Evolutionary conservation across 208 protist genomes (phyloP).

Genomic region (Jaenimonas drosophilae): DNA sequence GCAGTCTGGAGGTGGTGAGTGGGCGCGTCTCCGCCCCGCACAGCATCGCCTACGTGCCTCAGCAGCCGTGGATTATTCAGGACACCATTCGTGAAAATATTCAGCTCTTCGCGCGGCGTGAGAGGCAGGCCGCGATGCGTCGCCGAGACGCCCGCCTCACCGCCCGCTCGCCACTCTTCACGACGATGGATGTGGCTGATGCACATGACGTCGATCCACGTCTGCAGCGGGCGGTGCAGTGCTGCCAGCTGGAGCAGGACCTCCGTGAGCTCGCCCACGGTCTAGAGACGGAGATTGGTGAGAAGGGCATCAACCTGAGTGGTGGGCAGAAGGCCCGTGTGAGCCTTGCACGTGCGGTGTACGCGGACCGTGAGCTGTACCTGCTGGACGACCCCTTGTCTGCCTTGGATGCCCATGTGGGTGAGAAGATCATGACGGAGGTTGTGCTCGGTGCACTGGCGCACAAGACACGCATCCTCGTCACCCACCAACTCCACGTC

Average conservation of each 20-base stretch:
- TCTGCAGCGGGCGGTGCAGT: constrained; percentile 8
- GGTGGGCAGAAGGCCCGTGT: constrained; percentile 76
- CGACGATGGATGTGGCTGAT: not conserved
- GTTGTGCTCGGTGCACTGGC: constrained; percentile 31
- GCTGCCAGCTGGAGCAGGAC: constrained; percentile 57
- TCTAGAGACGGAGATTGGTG: constrained; percentile 69
- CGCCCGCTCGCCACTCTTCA: constrained; percentile 9
- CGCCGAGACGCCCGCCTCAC: constrained; percentile 19
- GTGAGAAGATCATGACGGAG: constrained; percentile 28
- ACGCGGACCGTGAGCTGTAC: constrained; percentile 45
- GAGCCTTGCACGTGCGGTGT: constrained; percentile 57
- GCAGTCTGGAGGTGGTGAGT: constrained; percentile 17
- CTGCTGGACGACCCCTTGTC: constrained; percentile 84
- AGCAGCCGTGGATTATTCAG: constrained; percentile 91
- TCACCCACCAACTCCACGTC: constrained; percentile 86
- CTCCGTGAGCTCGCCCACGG: constrained; percentile 52
- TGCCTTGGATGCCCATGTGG: constrained; percentile 82
- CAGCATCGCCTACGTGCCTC: constrained; percentile 81
- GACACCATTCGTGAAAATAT: constrained; percentile 90
- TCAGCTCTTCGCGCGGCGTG: constrained; percentile 87
- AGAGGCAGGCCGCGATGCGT: constrained; percentile 27
- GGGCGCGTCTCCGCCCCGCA: constrained; percentile 13
- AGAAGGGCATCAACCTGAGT: constrained; percentile 54
- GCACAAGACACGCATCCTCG: constrained; percentile 59
- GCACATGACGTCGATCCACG: not conserved